A percentile compares a stretch with the other conserved stretches of the same genome.
Evolutionary conservation across 106 monocot species (phyloP).

Genomic region (Gastrodia elata): DNA sequence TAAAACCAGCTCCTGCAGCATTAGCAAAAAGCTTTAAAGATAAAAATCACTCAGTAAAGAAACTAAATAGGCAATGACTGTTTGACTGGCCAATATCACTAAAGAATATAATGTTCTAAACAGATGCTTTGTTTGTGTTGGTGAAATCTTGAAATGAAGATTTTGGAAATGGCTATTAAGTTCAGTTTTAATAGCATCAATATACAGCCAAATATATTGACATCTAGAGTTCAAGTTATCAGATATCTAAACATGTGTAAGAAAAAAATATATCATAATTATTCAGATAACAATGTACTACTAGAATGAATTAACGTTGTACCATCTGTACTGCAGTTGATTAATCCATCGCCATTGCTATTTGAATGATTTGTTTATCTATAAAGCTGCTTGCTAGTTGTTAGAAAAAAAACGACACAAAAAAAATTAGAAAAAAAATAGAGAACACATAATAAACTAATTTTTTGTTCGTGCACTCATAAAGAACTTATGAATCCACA

Average conservation of each 20-base stretch:
- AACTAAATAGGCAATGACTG: background rate
- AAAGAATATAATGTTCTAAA: background rate
- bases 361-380: background rate
- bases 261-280: background rate
- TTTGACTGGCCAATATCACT: background rate
- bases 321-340: background rate
- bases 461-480: too few species aligned
- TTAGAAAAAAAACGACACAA: background rate
- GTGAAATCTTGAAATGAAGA: background rate
- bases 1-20: slow-evolving; percentile 10
- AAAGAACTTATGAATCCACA: background rate
- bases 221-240: background rate
- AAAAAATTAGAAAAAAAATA: background rate
- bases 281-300: background rate
- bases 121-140: background rate
- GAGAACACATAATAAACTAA: background rate
- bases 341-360: background rate
- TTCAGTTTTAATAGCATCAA: background rate
- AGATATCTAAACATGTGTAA: background rate
- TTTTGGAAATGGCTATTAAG: background rate
- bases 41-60: background rate
- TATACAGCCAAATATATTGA: background rate
- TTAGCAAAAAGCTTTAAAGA: background rate
- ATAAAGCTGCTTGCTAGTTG: background rate
- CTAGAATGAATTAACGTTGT: background rate